phyloP scores from a whole-genome alignment of 495 filamentous ascomycete species.

The Neurospora sublineolata region DNA sequence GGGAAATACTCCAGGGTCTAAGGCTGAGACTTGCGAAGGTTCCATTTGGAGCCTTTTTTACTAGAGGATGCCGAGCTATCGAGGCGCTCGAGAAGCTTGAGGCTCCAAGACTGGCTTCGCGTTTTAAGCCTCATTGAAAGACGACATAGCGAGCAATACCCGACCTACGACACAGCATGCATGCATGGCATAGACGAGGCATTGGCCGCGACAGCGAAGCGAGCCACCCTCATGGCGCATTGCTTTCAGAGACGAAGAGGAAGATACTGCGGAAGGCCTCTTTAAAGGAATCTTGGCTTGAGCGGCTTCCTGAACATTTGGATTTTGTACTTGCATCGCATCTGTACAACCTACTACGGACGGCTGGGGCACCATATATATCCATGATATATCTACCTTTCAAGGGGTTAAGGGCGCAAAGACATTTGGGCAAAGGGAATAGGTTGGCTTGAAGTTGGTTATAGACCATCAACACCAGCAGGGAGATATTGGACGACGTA shows the following conservation, averaged over 20 bases:
- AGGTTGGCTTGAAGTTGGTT: neutral
- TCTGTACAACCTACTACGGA: neutral
- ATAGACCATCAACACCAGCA: neutral
- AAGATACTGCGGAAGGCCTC: neutral
- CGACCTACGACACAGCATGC: neutral
- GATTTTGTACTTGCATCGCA: neutral
- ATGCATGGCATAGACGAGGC: neutral
- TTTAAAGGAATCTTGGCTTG: neutral
- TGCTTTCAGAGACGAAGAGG: neutral
- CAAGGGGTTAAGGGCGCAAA: neutral
- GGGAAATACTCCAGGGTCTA: neutral
- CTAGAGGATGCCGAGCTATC: neutral
- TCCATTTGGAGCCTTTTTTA: neutral
- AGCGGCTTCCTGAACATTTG: neutral
- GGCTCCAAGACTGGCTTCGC: neutral
- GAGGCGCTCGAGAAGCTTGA: neutral
- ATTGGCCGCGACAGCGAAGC: neutral
- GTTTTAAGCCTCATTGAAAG: too few species aligned
- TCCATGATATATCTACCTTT: neutral
- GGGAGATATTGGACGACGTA: neutral
- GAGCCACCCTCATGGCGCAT: neutral
- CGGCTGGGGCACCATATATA: neutral
- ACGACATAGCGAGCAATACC: neutral
- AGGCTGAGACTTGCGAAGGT: neutral
- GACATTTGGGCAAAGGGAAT: neutral